Conservation (phyloP, 345 rosid species). For the Anacardium occidentale region DNA sequence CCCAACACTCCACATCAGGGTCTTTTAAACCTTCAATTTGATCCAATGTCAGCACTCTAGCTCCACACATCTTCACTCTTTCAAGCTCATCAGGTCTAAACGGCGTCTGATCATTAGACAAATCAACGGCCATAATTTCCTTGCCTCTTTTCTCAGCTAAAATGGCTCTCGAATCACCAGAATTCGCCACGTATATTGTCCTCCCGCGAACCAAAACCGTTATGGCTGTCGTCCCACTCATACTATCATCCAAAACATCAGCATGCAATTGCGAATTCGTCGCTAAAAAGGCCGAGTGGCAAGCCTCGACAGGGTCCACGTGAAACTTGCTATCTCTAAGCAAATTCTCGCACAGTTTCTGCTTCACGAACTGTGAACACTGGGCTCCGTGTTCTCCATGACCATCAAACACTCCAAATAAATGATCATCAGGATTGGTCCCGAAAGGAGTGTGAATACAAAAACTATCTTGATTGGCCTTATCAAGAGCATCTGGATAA, state of each 20-base stretch:
- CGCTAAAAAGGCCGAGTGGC: constrained; percentile 56
- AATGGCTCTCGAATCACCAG: constrained; percentile 94
- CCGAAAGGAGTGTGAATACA: constrained; percentile 94
- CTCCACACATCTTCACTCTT: constrained; percentile 87
- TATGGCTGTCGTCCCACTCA: constrained; percentile 96
- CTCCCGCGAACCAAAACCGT: constrained; percentile 87
- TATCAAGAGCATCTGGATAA: constrained; percentile 92
- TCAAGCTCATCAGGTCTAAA: constrained; percentile 82
- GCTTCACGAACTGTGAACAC: constrained; percentile 87
- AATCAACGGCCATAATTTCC: constrained; percentile 81
- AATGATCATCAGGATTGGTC: constrained; percentile 58
- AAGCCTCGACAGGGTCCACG: constrained; percentile 74
- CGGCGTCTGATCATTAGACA: constrained; percentile 91
- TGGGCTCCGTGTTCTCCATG: constrained; percentile 93
- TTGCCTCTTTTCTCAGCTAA: constrained; percentile 73
- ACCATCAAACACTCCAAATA: constrained; percentile 97
- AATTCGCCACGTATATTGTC: constrained; percentile 73
- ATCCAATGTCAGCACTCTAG: constrained; percentile 91
- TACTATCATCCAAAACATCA: constrained; percentile 76
- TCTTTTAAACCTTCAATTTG: constrained; percentile 95
- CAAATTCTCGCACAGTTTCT: constrained; percentile 80
- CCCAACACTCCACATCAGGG: constrained; percentile 97
- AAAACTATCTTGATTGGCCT: constrained; percentile 96
- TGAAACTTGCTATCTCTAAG: constrained; percentile 58
- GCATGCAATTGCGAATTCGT: constrained; percentile 78